These are phyloP conservation scores for Apiotrichum veenhuisii DNA, from an alignment of 1,284 basidiomycete genomes.

Conservation along the genomic window DNA sequence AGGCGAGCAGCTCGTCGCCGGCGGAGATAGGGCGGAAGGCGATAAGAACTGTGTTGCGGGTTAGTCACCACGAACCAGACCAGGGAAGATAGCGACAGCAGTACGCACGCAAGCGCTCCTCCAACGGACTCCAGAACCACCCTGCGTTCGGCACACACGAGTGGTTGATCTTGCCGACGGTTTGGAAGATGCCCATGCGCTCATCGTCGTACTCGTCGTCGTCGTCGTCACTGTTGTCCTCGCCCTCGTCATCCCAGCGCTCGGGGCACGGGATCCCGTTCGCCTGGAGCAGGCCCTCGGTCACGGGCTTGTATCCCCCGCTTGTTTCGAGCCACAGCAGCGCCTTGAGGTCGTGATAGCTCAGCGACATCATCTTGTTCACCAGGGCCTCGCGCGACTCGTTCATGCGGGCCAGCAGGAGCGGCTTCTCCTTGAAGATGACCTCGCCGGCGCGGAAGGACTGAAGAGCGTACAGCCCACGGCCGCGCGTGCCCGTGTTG, in stretches of 20 bases:
- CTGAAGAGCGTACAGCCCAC: not conserved
- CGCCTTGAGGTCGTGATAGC: not conserved
- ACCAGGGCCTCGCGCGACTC: not conserved
- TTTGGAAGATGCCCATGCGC: slow-evolving; percentile 20
- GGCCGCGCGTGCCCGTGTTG: not conserved
- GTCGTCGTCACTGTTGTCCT: not conserved
- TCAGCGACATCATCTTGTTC: not conserved
- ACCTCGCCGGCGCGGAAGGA: not conserved
- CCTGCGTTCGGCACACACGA: slow-evolving; percentile 25
- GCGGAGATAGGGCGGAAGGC: slow-evolving; percentile 12
- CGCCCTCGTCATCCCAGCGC: not conserved
- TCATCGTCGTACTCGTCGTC: not conserved
- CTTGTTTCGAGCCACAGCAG: not conserved
- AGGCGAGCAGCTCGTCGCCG: slow-evolving; percentile 21
- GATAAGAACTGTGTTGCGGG: slow-evolving; percentile 19
- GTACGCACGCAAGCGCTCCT: slow-evolving; percentile 10
- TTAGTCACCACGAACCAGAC: not conserved
- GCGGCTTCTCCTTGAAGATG: not conserved
- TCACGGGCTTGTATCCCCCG: not conserved
- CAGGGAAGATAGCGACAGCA: no score
- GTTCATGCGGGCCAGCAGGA: not conserved
- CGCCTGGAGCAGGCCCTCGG: slow-evolving; percentile 1
- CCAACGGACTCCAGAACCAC: slow-evolving; percentile 26
- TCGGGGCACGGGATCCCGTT: slow-evolving; percentile 8
- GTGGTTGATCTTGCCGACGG: slow-evolving; percentile 25